Conservation (phyloP, 768 basidiomycete species). For the Mycena floridula region DNA sequence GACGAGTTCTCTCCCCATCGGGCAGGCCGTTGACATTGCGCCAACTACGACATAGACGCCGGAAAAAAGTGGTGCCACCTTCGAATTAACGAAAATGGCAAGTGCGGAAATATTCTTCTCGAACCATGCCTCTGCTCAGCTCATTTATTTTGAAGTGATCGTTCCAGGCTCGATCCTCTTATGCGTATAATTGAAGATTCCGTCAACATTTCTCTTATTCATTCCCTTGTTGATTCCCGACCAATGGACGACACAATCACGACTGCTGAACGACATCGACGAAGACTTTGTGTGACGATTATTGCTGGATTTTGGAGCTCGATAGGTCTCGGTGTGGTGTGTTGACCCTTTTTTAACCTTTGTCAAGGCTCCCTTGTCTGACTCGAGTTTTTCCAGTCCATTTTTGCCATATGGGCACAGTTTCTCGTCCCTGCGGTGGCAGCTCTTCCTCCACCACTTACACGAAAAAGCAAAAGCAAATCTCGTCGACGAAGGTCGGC, state of each 20-base stretch:
- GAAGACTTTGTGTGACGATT: conserved; percentile 14
- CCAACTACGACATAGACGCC: no score
- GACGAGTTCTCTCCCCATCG: no score
- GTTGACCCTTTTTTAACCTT: conserved; percentile 1
- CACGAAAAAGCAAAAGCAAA: conserved; percentile 10
- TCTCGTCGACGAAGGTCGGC: conserved; percentile 16
- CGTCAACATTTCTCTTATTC: conserved; percentile 2
- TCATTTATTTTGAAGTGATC: neutral
- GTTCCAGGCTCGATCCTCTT: neutral
- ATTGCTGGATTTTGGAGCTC: conserved; percentile 16
- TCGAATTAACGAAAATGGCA: no score
- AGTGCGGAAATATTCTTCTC: neutral
- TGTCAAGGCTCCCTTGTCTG: neutral
- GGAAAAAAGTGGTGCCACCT: no score
- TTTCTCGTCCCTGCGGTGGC: conserved; percentile 16
- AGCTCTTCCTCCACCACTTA: conserved; percentile 9
- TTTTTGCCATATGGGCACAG: conserved; percentile 16
- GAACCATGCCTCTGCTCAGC: neutral
- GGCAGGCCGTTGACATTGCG: no score
- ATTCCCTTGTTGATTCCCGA: no score
- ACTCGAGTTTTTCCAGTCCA: conserved; percentile 11
- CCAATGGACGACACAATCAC: no score
- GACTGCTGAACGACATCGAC: conserved; percentile 6
- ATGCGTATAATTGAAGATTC: neutral
- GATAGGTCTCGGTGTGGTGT: conserved; percentile 18